Evolutionary conservation across 2,329 filamentous ascomycete species (phyloP), one percentile per base, ranked within the genome.

Genomic region (Boeremia lycopersici): DNA sequence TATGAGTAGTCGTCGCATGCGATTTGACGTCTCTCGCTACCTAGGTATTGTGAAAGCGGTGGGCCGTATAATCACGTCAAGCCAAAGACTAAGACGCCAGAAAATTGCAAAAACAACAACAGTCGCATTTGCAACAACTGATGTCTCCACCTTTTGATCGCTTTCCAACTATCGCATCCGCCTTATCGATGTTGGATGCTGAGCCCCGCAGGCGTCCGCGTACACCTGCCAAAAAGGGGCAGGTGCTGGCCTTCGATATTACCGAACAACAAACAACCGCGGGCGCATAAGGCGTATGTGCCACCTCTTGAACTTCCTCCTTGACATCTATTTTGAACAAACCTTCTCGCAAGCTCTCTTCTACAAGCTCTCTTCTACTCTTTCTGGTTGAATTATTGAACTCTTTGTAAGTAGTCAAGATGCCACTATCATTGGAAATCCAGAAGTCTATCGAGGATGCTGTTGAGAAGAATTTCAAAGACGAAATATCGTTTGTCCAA

Each of bases 401-500:
- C 19, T 40, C 5, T 3, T 2, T 29, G 10, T n/a, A 13, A 33
- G 11, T 19, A 5, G 33, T 36, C 52, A 38, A 5, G 9, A 61
- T 61, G 59, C 50, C 56, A 5, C 33, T 61, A 11, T 51, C 53
- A 19, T 28, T 53, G 1, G 50, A 59, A 10, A n/a, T 57, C 29
- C 48, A 17, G 13, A 50, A 53, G 33, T 54, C 59, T 23, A 55
- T 61, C 17, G 49, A 54, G 26, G 51, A 56, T 40, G 57, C 62
- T 17, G 60, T 64, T 11, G 45, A 50, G 9, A 51, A 54, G 33
- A 62, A 62, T 39, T 65, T 65, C 41, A 28, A 60, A 41, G 29
- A 58, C 39, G 59, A 65, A 39, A 36, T 65, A 10, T 46, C 48
- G 0, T 62, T 60, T 28, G 55, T 60, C 1, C 62, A 65, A 15